Conservation (phyloP, 225 moss, liverwort and hornwort species). For the Polytrichum commune region DNA sequence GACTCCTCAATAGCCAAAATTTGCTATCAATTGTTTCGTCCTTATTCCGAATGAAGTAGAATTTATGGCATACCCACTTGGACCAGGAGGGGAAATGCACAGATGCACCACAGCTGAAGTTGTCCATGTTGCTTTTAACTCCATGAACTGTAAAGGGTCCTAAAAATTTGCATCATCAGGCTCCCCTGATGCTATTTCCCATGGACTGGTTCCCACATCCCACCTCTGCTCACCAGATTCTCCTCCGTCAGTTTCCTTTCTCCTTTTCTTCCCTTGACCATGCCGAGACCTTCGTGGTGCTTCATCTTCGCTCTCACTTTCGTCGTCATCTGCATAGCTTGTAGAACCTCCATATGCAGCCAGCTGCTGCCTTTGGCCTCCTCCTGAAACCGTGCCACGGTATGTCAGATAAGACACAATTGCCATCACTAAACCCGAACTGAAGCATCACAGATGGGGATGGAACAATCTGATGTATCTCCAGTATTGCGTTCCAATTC, state of each 20-base stretch:
- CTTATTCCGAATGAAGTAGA: not conserved
- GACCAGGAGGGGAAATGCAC: not conserved
- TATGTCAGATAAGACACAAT: too few relatives aligned
- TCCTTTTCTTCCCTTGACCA: constrained; percentile 87
- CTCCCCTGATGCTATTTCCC: constrained; percentile 55
- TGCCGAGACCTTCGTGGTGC: constrained; percentile 97
- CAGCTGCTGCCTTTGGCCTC: constrained; percentile 65
- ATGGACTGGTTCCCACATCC: constrained; percentile 37
- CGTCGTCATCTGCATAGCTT: constrained; percentile 82
- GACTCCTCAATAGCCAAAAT: not conserved
- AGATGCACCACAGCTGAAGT: not conserved
- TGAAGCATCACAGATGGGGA: too few relatives aligned
- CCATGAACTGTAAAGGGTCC: not conserved
- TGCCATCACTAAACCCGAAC: too few relatives aligned
- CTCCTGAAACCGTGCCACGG: not conserved
- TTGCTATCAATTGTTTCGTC: not conserved
- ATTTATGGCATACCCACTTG: not conserved
- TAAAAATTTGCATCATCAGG: constrained; percentile 43
- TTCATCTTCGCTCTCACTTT: constrained; percentile 99
- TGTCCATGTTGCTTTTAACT: not conserved
- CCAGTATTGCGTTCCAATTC: too few relatives aligned
- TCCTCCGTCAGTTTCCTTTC: constrained; percentile 82
- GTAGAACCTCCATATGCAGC: constrained; percentile 61
- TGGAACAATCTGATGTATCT: too few relatives aligned
- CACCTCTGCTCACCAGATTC: constrained; percentile 39